A percentile compares a stretch with the other conserved stretches of the same genome.
These are phyloP conservation scores for Guadua angustifolia DNA, from an alignment of 176 grass and related monocot genomes.

Conservation along the genomic window DNA sequence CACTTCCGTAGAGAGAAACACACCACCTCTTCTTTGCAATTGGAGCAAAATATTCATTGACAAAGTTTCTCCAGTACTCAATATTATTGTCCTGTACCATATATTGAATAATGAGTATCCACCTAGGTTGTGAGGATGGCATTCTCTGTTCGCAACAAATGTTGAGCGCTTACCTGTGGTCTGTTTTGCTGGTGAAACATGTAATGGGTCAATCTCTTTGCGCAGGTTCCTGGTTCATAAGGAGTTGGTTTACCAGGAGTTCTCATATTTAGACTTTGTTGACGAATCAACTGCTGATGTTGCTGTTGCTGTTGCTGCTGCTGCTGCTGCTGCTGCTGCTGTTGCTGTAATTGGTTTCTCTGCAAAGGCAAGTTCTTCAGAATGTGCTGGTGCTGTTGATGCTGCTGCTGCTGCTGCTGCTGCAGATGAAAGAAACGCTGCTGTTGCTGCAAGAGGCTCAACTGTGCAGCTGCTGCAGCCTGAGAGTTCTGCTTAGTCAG, in stretches of 20 bases:
- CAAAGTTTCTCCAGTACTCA: slow-evolving; percentile 97
- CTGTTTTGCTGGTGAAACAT: slow-evolving; percentile 98
- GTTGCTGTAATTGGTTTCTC: slow-evolving; percentile 64
- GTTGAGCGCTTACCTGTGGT: slow-evolving; percentile 63
- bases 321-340: slow-evolving; percentile 57
- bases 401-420: slow-evolving; percentile 79
- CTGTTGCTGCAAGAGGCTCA: slow-evolving; percentile 78
- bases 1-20: slow-evolving; percentile 92
- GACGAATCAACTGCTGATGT: slow-evolving; percentile 66
- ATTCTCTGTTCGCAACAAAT: slow-evolving; percentile 9
- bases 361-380: slow-evolving; percentile 66
- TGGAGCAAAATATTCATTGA: slow-evolving; percentile 90
- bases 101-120: slow-evolving; percentile 20
- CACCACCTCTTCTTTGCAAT: slow-evolving; percentile 99
- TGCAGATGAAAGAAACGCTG: slow-evolving; percentile 76
- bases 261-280: slow-evolving; percentile 69
- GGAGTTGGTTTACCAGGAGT: slow-evolving; percentile 45
- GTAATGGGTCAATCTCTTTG: slow-evolving; percentile 91
- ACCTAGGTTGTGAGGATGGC: background rate
- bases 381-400: slow-evolving; percentile 70
- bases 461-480: slow-evolving; percentile 65
- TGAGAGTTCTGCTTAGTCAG: slow-evolving; percentile 76
- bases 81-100: slow-evolving; percentile 90
- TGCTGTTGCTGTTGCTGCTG: slow-evolving; percentile 64
- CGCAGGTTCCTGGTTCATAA: slow-evolving; percentile 94